Evolutionary conservation across 768 basidiomycete species (phyloP).

Genomic region (Sistotremastrum niveocremeum): DNA sequence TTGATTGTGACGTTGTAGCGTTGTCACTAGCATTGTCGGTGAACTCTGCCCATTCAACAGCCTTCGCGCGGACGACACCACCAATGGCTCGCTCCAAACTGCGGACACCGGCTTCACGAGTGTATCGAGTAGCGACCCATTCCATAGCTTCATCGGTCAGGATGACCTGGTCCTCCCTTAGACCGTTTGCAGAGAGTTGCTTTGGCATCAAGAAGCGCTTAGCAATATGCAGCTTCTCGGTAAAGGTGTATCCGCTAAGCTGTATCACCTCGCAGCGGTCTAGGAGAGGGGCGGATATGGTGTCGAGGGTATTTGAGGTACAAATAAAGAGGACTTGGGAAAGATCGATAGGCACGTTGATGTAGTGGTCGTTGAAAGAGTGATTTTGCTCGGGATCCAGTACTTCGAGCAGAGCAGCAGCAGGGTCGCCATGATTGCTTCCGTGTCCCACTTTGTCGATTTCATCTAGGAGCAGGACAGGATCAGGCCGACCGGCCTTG

Average conservation of each 20-base stretch:
- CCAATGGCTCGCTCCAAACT: constrained; percentile 79
- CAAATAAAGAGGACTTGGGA: constrained; percentile 87
- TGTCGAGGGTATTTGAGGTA: constrained; percentile 82
- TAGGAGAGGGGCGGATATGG: constrained; percentile 74
- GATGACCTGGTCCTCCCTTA: constrained; percentile 43
- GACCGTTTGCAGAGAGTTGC: constrained; percentile 67
- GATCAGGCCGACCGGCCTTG: constrained; percentile 69
- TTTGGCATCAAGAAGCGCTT: constrained; percentile 80
- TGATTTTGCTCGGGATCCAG: constrained; percentile 91
- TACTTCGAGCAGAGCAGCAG: constrained; percentile 81
- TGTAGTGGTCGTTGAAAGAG: constrained; percentile 81
- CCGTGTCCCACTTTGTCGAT: constrained; percentile 83
- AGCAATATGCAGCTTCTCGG: constrained; percentile 87
- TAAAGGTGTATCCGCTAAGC: constrained; percentile 67
- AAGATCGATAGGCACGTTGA: constrained; percentile 79
- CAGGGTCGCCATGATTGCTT: constrained; percentile 87
- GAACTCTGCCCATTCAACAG: constrained; percentile 78
- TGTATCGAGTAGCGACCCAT: constrained; percentile 66
- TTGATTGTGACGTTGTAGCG: background rate
- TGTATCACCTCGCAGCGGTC: constrained; percentile 87
- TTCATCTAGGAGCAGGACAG: constrained; percentile 79
- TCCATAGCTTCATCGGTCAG: constrained; percentile 60
- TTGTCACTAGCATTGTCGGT: constrained; percentile 25
- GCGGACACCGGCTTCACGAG: constrained; percentile 88
- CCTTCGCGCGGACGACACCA: constrained; percentile 79